Evolutionary conservation across 192 early-diverging fungal species (phyloP).

Genomic region (Backusella psychrophila): DNA sequence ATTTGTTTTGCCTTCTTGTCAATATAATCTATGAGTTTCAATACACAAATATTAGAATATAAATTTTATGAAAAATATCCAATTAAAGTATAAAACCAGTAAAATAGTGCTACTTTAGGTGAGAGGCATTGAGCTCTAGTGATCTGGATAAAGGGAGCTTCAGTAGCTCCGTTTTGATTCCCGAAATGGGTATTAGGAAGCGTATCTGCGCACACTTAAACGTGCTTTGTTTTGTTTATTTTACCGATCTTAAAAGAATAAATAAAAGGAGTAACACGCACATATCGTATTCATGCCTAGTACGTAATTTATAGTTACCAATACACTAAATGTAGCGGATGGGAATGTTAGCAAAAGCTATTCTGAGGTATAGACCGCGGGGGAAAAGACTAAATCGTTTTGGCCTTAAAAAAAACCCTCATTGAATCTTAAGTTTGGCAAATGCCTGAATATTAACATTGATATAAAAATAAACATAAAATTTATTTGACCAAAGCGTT

Average conservation of each 20-base stretch:
- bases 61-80: not conserved
- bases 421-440: not conserved
- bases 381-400: not conserved
- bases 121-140: not conserved
- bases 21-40: not conserved
- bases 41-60: not conserved
- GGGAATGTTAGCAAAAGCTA: not conserved
- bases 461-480: not conserved
- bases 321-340: not conserved
- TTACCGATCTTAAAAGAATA: not conserved
- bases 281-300: not conserved
- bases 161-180: not conserved
- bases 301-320: not conserved
- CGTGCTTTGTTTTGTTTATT: not conserved
- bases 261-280: not conserved
- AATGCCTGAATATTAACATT: not conserved
- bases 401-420: not conserved
- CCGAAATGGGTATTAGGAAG: not conserved
- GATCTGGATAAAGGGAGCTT: not conserved
- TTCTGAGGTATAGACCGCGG: not conserved
- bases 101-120: not conserved
- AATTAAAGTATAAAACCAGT: not conserved
- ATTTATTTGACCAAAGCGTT: not conserved
- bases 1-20: not conserved
- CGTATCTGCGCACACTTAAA: not conserved